Evolutionary conservation across 176 grass and related monocot genomes (phyloP).

Genomic region (Bonia amplexicaulis): DNA sequence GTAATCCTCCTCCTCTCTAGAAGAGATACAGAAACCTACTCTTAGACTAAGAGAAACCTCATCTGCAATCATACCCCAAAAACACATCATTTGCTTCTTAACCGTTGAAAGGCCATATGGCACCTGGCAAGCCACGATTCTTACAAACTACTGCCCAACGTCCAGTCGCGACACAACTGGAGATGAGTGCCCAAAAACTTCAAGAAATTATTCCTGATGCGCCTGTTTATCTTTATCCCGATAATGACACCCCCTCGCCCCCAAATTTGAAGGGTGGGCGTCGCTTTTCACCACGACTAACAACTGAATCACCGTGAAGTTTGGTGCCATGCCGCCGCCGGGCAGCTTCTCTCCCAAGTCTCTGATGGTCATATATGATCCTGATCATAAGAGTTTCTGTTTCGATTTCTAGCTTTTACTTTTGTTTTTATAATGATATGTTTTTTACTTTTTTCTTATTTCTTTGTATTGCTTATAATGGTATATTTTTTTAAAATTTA

Average conservation of each 20-base stretch:
- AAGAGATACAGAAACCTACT: too few relatives aligned
- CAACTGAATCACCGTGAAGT: not conserved
- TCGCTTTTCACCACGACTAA: not conserved
- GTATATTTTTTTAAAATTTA: too few relatives aligned
- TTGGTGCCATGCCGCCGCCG: not conserved
- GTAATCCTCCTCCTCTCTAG: too few relatives aligned
- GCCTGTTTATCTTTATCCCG: not conserved
- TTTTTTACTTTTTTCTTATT: too few relatives aligned
- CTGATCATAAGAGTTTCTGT: too few relatives aligned
- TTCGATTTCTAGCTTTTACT: too few relatives aligned
- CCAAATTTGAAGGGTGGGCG: not conserved
- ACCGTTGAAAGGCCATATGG: not conserved
- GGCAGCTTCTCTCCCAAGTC: not conserved
- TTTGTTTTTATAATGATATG: too few relatives aligned
- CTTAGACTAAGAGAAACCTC: too few relatives aligned
- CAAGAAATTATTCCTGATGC: not conserved
- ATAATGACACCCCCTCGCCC: not conserved
- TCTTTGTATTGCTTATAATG: too few relatives aligned
- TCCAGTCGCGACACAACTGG: not conserved
- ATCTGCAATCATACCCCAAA: too few relatives aligned
- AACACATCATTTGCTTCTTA: not conserved
- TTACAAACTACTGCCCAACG: not conserved
- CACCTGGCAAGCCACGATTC: not conserved
- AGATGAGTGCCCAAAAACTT: not conserved
- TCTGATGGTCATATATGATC: not conserved